Evolutionary conservation across 257 asterid species (phyloP), one percentile per base, ranked within the genome.

Genomic region (Thymus mandschuricus): DNA sequence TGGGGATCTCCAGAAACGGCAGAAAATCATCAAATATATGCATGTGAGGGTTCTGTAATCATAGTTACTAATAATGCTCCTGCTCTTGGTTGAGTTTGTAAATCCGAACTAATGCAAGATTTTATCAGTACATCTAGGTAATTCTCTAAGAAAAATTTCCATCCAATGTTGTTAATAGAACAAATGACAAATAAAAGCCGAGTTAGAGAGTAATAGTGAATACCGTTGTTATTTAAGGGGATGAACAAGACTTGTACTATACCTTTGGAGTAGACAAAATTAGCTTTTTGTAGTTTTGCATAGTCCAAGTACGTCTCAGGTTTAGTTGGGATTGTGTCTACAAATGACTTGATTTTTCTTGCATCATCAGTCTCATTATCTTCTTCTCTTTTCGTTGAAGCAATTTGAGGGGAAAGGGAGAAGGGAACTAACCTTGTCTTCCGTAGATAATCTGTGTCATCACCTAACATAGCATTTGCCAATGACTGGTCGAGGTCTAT

Each of bases 21-120:
- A 48, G 49, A 29, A 45, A 62, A 60, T 34, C 71, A 54, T 46
- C 44, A 63, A 34, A 38, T 5, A 60, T 44, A 2, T 66, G 46
- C 41, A 8, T 31, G n/a, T 55, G 33, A 27, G 45, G 69, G 13
- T 46, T 29, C 5, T 9, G 10, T 38, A 41, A 2, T 30, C 45
- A 12, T 43, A 64, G 35, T 50, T 46, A 27, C 33, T 31, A 40
- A 15, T 15, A 15, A 11, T 35, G 3, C 64, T 33, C 64, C 6
- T 30, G 12, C 64, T 41, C 64, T 44, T 58, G 61, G 9, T 44
- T 11, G 5, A 3, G 12, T 44, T 44, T 11, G 41, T 38, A 38
- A 4, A 38, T 60, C 66, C 3, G 6, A 21, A 60, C 5, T 56
- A 8, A n/a, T 15, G 66, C 27, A 7, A 38, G 3, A 60, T 35